These are phyloP conservation scores for Neckera pumila DNA, from an alignment of 225 moss, liverwort and hornwort genomes.

Conservation along the genomic window DNA sequence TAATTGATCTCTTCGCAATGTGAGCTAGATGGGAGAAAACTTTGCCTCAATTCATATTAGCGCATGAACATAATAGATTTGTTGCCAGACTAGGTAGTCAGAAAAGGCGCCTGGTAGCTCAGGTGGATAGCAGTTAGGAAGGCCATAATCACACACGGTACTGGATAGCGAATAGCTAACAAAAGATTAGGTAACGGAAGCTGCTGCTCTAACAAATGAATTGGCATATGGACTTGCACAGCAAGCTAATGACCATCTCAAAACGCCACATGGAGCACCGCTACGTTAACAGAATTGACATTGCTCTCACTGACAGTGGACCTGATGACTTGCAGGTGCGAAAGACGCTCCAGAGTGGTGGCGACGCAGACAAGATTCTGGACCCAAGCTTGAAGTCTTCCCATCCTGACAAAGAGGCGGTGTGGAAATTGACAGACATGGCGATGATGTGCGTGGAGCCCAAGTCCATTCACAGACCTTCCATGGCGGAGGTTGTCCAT, in stretches of 20 bases:
- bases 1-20: background rate
- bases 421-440: background rate
- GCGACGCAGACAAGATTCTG: background rate
- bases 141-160: no score
- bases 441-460: constrained; percentile 3
- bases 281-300: no score
- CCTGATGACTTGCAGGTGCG: background rate
- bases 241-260: background rate
- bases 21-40: background rate
- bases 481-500: background rate
- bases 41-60: background rate
- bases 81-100: background rate
- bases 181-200: background rate
- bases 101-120: background rate
- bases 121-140: background rate
- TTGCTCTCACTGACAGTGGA: background rate
- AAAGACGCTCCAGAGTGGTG: background rate
- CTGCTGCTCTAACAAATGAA: background rate
- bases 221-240: no score
- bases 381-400: background rate
- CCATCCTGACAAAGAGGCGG: background rate
- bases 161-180: background rate
- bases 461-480: background rate
- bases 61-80: no score
- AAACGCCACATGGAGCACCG: background rate